Evolutionary conservation across 139 green algal genomes (phyloP), one percentile per base, ranked within the genome.

Genomic region (Chlorella sp.): DNA sequence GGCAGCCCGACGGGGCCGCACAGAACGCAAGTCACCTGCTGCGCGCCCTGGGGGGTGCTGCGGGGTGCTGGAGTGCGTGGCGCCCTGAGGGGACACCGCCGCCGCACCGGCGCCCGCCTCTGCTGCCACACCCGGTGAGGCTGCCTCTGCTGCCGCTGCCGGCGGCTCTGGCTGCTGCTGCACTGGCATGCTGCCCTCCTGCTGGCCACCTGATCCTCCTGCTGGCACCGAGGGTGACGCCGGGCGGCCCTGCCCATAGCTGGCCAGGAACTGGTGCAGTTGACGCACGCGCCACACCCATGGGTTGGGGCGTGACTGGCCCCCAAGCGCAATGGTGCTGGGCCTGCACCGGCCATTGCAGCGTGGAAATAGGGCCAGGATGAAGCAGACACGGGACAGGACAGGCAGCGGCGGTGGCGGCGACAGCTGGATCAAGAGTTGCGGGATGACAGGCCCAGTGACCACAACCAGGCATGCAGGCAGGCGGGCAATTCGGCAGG

Each of bases 191-290:
- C 30, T 85, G 79, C 79, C 79, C 1, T 42, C 42, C 79, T 85
- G 79, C 1, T 9, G 48, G 71, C 71, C 32, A 30, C 71, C 28
- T 40, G 77, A 37, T 36, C n/a, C 75, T 57, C 48, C 57, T 22
- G 83, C 61, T 18, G 34, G 22, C 36, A 37, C 34, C 26, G 64
- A 37, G 15, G 83, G 53, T 5, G 83, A 40, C 42, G 83, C 24
- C 11, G 83, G 37, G 11, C 36, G 57, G 18, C 26, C 83, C 37
- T 86, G 81, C n/a, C 57, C 84, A 34, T 53, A 88, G 0, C 60
- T 28, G 39, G 84, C 84, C 66, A 88, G 84, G 40, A 88, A 88
- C 66, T 88, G 61, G 34, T 88, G 84, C 66, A 88, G 40, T 14
- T 68, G 39, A 4, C 19, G 30, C 24, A 88, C 32, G 32, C 66